Evolutionary conservation across 495 filamentous ascomycete genomes (phyloP).

Genomic region (Penicillium manginii): DNA sequence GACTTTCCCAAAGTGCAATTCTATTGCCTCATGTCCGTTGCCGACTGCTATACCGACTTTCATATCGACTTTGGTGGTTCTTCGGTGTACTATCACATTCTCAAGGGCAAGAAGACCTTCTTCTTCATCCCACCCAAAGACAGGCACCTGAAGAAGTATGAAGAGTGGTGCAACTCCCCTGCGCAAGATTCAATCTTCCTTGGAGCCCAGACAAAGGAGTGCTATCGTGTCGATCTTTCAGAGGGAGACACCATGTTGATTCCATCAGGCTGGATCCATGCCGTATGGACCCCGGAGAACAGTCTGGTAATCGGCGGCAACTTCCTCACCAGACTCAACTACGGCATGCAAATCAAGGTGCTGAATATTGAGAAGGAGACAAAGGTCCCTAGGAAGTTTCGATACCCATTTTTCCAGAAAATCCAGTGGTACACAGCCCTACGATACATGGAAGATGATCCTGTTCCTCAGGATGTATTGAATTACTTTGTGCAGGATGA

Average conservation of each 20-base stretch:
- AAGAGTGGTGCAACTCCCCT: slow-evolving; percentile 75
- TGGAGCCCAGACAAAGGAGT: slow-evolving; percentile 70
- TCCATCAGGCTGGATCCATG: slow-evolving; percentile 80
- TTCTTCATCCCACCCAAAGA: slow-evolving; percentile 78
- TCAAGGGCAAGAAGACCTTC: slow-evolving; percentile 77
- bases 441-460: slow-evolving; percentile 68
- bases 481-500: slow-evolving; percentile 60
- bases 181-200: slow-evolving; percentile 73
- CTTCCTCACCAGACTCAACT: slow-evolving; percentile 72
- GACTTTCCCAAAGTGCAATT: slow-evolving; percentile 69
- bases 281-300: slow-evolving; percentile 78
- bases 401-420: slow-evolving; percentile 76
- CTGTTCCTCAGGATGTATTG: slow-evolving; percentile 61
- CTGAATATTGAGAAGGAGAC: slow-evolving; percentile 75
- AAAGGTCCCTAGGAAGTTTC: slow-evolving; percentile 68
- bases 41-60: slow-evolving; percentile 79
- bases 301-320: slow-evolving; percentile 79
- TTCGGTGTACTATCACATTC: slow-evolving; percentile 77
- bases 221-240: slow-evolving; percentile 71
- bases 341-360: slow-evolving; percentile 71
- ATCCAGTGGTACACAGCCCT: slow-evolving; percentile 74
- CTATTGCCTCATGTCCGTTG: slow-evolving; percentile 79
- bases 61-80: slow-evolving; percentile 83
- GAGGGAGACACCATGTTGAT: slow-evolving; percentile 81
- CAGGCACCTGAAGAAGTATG: slow-evolving; percentile 75